Base-by-base conservation (phyloP, 306 rosid species). In the Pachyrhizus erosus region DNA sequence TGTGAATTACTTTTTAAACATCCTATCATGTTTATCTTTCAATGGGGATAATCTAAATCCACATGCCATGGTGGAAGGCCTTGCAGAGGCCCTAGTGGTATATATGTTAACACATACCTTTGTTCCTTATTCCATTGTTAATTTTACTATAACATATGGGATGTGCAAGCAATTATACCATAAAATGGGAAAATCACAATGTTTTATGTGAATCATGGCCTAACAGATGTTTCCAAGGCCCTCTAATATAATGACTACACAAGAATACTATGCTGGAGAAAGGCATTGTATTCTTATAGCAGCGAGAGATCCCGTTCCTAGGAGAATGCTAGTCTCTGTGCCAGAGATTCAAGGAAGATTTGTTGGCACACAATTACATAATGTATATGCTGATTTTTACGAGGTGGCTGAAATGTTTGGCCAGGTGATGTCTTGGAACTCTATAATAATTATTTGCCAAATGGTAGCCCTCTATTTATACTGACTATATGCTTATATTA, bases 281-380 rank as follows among this genome's bases (percentile, higher is more conserved):
- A 82, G 83, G 11, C 86, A 86, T 4, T 86, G 86, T 14, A 69
- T 86, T 33, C 34, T 82, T 8, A 68, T 86, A 0, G 43, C 81
- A n/a, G 9, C 73, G 0, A 18, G 68, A 45, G 58, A 77, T 5
- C 84, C 88, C 0, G 1, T 7, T 26, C 84, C 83, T 5, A 5
- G 1, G 21, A 71, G 1, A 33, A 71, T 39, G 48, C 23, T 3
- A 24, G 11, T 82, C 3, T 1, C 46, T 33, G 7, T 86, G 9
- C 89, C 89, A 1, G 48, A 18, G 52, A 46, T 86, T 27, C 18
- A 62, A 5, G 75, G 31, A 31, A n/a, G n/a, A n/a, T n/a, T n/a
- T n/a, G n/a, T n/a, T n/a, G n/a, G n/a, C n/a, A n/a, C n/a, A n/a
- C n/a, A n/a, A n/a, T n/a, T n/a, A n/a, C n/a, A n/a, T n/a, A n/a